Conservation (phyloP, 2,329 filamentous ascomycete genomes). For the Colletotrichum sp. region DNA sequence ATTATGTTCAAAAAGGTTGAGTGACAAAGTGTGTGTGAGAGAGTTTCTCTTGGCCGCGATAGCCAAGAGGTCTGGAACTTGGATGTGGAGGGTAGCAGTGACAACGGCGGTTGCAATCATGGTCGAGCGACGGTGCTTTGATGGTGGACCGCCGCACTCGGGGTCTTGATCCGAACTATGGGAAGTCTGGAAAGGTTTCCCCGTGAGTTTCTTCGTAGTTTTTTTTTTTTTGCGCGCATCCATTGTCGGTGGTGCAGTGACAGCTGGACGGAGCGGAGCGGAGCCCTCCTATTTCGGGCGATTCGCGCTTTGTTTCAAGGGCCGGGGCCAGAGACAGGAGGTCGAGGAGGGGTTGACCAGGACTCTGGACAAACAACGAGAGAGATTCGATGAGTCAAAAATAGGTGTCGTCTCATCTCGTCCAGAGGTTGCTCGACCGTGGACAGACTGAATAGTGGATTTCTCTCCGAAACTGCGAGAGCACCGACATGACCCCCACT, state of each 20-base stretch:
- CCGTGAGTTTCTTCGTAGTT: background rate
- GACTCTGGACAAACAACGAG: background rate
- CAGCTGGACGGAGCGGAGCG: conserved; percentile 17
- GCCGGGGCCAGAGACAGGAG: conserved; percentile 15
- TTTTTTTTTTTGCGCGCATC: background rate
- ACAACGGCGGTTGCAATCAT: background rate
- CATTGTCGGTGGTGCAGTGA: background rate
- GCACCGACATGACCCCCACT: conserved; percentile 16
- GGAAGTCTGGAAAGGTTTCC: background rate
- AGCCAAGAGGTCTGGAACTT: background rate
- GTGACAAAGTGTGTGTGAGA: background rate
- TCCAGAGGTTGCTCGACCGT: background rate
- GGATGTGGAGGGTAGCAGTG: background rate
- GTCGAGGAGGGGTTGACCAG: background rate
- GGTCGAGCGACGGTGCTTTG: background rate
- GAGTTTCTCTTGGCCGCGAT: background rate
- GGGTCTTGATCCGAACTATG: conserved; percentile 2
- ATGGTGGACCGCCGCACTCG: background rate
- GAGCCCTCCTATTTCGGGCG: conserved; percentile 19
- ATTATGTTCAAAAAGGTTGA: background rate
- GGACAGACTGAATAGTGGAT: background rate
- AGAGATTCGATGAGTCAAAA: conserved; percentile 17
- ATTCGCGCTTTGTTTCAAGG: conserved; percentile 14
- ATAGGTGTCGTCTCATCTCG: conserved; percentile 4
- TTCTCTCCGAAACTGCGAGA: conserved; percentile 16